Evolutionary conservation across 2,329 filamentous ascomycete genomes (phyloP), one percentile per base, ranked within the genome.

Genomic region (Daldinia sp.): DNA sequence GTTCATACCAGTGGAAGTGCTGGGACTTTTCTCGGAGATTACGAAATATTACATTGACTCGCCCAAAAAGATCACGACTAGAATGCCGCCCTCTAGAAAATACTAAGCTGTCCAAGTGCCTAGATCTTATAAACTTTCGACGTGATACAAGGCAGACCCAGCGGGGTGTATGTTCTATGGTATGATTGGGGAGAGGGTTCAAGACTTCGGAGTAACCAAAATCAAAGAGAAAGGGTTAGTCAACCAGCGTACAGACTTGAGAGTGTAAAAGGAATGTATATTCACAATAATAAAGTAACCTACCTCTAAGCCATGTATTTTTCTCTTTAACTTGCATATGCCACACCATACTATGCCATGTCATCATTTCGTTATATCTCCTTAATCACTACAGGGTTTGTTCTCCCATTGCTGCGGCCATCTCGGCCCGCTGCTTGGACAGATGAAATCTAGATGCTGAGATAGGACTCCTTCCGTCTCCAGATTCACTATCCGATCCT

Each of bases 401-500:
- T 29, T 39, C 34, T 25, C 32, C 48, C n/a, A 27, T 21, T 15
- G 27, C 19, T 11, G 21, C 19, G 3, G 52, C 32, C 5, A 39
- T 34, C 41, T 54, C 54, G 48, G 39, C n/a, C 59, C 52, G 53
- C 10, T 51, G 51, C 23, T 39, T 57, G 11, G 41, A 25, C n/a
- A 37, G 35, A 34, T 35, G 19, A 37, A 25, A 25, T 13, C 21
- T 19, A 2, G 47, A n/a, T 25, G 45, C 29, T 13, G 29, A 19
- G 30, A 41, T 58, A 21, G 32, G 30, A 13, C 56, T 17, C 11
- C 61, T 58, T 5, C 34, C 25, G 6, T 63, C 37, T 1, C 37
- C 50, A 6, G 43, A 30, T 1, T 68, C 65, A 10, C 65, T 63
- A 9, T 68, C 62, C 3, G 65, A 66, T 13, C 29, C 64, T n/a